Evolutionary conservation across 2,329 filamentous ascomycete species (phyloP), one percentile per base, ranked within the genome.

Genomic region (Talaromyces sp.): DNA sequence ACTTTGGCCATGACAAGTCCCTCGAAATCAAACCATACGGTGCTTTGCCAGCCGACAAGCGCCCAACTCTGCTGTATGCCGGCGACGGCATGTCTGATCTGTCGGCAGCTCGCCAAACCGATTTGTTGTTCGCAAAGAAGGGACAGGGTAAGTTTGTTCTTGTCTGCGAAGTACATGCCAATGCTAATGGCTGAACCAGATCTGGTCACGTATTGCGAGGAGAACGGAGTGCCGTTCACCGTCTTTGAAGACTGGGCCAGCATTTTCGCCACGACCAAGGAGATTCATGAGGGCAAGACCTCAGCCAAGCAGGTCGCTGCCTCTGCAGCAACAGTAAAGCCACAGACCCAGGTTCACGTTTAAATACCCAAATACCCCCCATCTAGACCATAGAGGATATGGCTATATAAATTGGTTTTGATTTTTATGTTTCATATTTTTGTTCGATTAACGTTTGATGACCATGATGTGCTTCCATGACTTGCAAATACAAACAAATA

Each of bases 1-100:
- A 87, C 61, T 96, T 96, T 69, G 95, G 95, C n/a, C 95, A 99
- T 73, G 93, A 99, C 82, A 99, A 99, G 84, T 93, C 89, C 27
- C 81, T 93, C 58, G 91, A 95, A 73, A 91, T 99, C 69, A 86
- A 90, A 65, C 91, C 91, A 56, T 98, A 98, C 77, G 76, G 75
- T 27, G 74, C 86, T 27, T 81, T 96, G 50, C 86, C 90, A 0
- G 81, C 81, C 14, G 74, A 80, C 32, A 77, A 89, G 69, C 84
- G 92, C 49, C 95, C 95, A 2, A 87, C 86, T 43, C 85, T 98
- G 78, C 91, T 98, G 75, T 99, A 99, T 70, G 93, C 95, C 32
- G 95, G 95, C 61, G 93, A 98, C 69, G 93, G 93, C 55, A 91
- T 97, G 4, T 96, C 90, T 2, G 93, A 98, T 73, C 81, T 98